Base-by-base conservation (phyloP, 805 yeast genomes). In the Cyberlindnera bimundalis region DNA sequence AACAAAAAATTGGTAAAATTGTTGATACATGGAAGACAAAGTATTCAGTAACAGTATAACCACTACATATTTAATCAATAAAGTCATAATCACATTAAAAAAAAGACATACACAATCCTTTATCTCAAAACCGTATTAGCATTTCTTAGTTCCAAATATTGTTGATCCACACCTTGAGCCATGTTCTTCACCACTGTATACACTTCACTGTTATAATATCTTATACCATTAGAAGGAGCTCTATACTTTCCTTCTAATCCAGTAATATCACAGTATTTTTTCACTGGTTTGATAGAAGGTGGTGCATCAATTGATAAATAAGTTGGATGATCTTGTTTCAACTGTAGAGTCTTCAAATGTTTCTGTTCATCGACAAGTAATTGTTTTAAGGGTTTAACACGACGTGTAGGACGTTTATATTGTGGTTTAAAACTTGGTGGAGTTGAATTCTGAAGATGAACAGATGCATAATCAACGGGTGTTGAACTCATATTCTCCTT, bases 161-260 rank as follows among this genome's bases (percentile, higher is more conserved):
- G 95, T 64, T 91, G 98, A 62, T 91, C 97, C 21, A 84, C 84
- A 18, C 96, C 96, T 3, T 95, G 86, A 1, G 89, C 82, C 79
- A 91, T 78, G 47, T 78, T 78, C 59, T 79, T 78, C 26, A 87
- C 83, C 26, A 83, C 70, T 35, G 81, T 85, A 60, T 78, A 90
- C 23, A 91, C 81, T 61, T 91, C 97, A 37, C 79, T 79, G 59
- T 91, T 83, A 61, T 85, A 79, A 60, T 79, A 91, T 41, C 96
- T 69, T 38, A 91, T 66, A 30, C 84, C 83, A 53, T 78, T 84
- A 19, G 81, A 71, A 0, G 93, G 93, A 19, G 82, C 73, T 56
- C 76, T 81, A 68, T 91, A 91, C 23, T 65, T 73, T 0, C 89
- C 91, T 35, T 78, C 81, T 16, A 91, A 67, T 0, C 99, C 99